Percentiles rank a stretch among this genome's conserved stretches.
These are phyloP conservation scores for Ophiocordyceps camponoti-leonardi DNA, from an alignment of 2,329 filamentous ascomycete genomes.

Conservation along the genomic window DNA sequence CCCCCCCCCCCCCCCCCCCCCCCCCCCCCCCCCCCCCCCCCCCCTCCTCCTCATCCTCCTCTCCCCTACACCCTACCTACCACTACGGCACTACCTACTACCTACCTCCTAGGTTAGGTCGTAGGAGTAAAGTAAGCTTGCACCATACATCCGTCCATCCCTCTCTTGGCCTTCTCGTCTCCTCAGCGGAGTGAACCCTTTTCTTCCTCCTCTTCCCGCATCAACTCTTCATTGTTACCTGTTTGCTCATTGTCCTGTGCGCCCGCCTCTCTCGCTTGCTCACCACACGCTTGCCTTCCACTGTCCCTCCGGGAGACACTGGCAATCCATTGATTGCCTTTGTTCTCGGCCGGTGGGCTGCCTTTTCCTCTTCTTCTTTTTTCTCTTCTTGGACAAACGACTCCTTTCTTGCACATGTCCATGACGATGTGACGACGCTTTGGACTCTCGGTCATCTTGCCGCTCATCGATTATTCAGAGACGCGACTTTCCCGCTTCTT, in stretches of 20 bases:
- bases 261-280: not conserved
- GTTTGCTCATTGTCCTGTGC: not conserved
- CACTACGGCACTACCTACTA: too few species aligned
- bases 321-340: not conserved
- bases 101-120: not conserved
- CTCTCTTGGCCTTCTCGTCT: not conserved
- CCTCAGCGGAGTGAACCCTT: not conserved
- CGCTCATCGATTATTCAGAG: not conserved
- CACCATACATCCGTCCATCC: not conserved
- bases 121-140: not conserved
- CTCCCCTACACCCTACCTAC: too few species aligned
- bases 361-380: too few species aligned
- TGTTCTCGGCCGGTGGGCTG: not conserved
- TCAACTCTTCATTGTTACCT: not conserved
- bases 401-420: not conserved
- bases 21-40: too few species aligned
- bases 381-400: not conserved
- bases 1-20: too few species aligned
- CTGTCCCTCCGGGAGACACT: not conserved
- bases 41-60: too few species aligned
- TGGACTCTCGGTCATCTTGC: not conserved
- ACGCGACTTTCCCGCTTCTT: not conserved
- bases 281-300: not conserved
- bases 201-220: not conserved
- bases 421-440: not conserved